phyloP scores from a whole-genome alignment of 1,139 yeast genomes.

The Suhomyces wounanorum region DNA sequence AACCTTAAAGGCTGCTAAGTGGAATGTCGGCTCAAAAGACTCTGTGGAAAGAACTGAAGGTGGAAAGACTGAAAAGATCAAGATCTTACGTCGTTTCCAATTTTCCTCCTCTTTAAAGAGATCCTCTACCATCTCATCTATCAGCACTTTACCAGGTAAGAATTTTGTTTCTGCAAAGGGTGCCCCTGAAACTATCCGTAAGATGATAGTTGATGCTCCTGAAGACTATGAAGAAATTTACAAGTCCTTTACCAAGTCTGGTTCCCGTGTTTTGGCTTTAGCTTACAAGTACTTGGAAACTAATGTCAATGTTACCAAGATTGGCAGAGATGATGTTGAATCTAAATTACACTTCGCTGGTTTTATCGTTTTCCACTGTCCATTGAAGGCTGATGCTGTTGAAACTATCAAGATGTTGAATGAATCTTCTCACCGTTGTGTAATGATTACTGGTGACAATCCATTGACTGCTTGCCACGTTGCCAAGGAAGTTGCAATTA shows the following conservation, averaged over 20 bases:
- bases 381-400: conserved; percentile 89
- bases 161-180: conserved; percentile 90
- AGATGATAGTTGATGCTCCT: conserved; percentile 74
- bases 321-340: conserved; percentile 78
- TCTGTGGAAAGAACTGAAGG: conserved; percentile 51
- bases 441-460: conserved; percentile 99
- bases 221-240: conserved; percentile 79
- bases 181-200: conserved; percentile 96
- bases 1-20: conserved; percentile 82
- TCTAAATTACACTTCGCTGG: conserved; percentile 79
- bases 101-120: conserved; percentile 95
- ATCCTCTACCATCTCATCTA: conserved; percentile 83
- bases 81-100: conserved; percentile 90
- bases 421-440: conserved; percentile 91
- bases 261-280: conserved; percentile 93
- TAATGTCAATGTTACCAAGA: conserved; percentile 50
- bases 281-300: conserved; percentile 77
- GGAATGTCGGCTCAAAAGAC: conserved; percentile 82
- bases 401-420: conserved; percentile 90
- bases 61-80: conserved; percentile 53
- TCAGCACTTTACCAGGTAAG: conserved; percentile 52
- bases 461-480: conserved; percentile 98
- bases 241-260: conserved; percentile 90
- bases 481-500: conserved; percentile 88
- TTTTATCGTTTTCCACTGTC: conserved; percentile 95